Base-by-base conservation (phyloP, 352 stramenopile species). In the Aphanomyces stellatus region DNA sequence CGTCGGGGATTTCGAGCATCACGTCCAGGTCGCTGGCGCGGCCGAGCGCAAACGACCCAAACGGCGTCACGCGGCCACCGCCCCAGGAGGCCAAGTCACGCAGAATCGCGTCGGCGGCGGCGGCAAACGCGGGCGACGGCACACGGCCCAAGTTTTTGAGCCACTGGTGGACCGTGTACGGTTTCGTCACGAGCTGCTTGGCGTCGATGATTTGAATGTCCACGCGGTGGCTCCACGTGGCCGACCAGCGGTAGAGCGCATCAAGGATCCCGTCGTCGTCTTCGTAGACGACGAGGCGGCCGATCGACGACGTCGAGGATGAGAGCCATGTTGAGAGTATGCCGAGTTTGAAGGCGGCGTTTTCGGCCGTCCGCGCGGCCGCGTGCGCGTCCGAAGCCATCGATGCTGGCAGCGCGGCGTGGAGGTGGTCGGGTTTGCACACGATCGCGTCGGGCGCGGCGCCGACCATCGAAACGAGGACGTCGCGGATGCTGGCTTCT, bases 11-110 rank as follows among this genome's bases (percentile, higher is more conserved):
- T 4, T n/a, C 34, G 3, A 63, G 17, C 0, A 41, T 22, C 5
- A 63, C 55, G 28, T 63, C 55, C 7, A 63, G 17, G 40, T 63
- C 55, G 40, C 33, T 43, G 10, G n/a, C 10, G n/a, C 55, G 55
- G 5, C 25, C 19, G n/a, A 63, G 55, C 34, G 55, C 55, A 43
- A 49, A 51, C 55, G 55, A 63, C n/a, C 55, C 55, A 51, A 63
- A 63, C 8, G 55, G 55, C 0, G 11, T 10, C 5, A 51, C 35
- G 24, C 22, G 11, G n/a, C 11, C 30, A 11, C 35, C 22, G 7
- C 27, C 13, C 17, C 22, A 31, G 8, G 6, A 4, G 6, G 19
- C 5, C 0, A 63, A 19, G 17, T 63, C 34, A 4, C 22, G 13
- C 17, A 63, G 3, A 22, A 63, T 22, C 10, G n/a, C 0, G 6